These are phyloP conservation scores for Verticillium tricorpus DNA, from an alignment of 2,329 filamentous ascomycete genomes.

Conservation along the genomic window DNA sequence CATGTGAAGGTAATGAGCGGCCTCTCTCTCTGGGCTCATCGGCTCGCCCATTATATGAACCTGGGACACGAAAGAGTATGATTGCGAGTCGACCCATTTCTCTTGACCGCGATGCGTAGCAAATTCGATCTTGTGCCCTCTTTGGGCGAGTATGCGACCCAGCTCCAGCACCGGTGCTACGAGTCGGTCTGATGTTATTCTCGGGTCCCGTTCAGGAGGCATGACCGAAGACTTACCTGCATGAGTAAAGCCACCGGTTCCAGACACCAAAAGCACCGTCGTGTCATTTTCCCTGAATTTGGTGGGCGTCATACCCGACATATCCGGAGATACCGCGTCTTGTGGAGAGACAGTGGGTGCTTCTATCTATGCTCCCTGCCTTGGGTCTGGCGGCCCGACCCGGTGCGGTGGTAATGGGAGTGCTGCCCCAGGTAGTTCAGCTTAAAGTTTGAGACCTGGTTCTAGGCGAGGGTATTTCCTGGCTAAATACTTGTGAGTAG, in stretches of 20 bases:
- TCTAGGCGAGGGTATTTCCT: too few species aligned
- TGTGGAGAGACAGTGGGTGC: background rate
- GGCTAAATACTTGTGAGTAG: too few species aligned
- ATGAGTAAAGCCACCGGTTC: constrained; percentile 31
- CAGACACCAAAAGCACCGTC: constrained; percentile 25
- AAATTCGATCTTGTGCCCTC: constrained; percentile 1
- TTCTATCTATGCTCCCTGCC: too few species aligned
- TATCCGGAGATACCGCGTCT: background rate
- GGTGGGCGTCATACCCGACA: background rate
- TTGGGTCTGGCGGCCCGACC: background rate
- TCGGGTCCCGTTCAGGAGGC: constrained; percentile 25
- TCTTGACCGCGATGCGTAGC: background rate
- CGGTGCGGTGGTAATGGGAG: too few species aligned
- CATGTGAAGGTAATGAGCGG: constrained; percentile 29
- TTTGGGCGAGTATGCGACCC: constrained; percentile 3
- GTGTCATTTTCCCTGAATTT: background rate
- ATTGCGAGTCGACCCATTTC: background rate
- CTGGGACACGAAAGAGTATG: background rate
- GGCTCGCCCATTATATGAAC: constrained; percentile 19
- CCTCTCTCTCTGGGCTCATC: constrained; percentile 20
- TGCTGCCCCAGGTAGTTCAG: too few species aligned
- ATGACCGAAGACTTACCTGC: constrained; percentile 22
- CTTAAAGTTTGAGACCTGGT: too few species aligned
- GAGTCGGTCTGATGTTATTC: constrained; percentile 5
- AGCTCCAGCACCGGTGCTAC: constrained; percentile 19